phyloP scores from a whole-genome alignment of 139 green algal genomes.

The Gonium pectorale region DNA sequence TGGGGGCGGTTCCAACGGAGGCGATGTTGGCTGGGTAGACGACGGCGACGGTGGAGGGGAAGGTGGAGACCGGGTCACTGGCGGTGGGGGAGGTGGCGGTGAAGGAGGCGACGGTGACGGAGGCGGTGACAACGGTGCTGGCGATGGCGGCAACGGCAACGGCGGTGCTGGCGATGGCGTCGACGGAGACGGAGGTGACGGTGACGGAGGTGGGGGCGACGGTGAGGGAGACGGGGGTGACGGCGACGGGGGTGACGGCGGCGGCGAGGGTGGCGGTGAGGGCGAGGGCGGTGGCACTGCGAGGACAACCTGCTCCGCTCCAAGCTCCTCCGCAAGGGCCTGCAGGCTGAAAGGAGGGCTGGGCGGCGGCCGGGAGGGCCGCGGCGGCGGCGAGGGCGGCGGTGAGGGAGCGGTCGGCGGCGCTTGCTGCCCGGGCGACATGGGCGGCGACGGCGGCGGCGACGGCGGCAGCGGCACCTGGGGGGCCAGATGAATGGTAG shows the following conservation, averaged over 20 bases:
- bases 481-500: too few species aligned
- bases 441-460: slow-evolving; percentile 12
- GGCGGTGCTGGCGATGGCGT: too few species aligned
- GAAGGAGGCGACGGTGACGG: not conserved
- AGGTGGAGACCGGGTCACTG: not conserved
- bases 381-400: not conserved
- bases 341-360: not conserved
- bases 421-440: not conserved
- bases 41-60: not conserved
- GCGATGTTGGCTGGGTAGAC: not conserved
- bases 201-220: not conserved
- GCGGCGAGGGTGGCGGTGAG: not conserved
- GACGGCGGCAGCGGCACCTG: slow-evolving; percentile 20
- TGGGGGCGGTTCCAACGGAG: not conserved
- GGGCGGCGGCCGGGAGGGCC: not conserved
- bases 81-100: not conserved
- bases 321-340: not conserved
- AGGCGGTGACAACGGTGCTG: not conserved
- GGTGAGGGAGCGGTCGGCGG: not conserved
- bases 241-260: not conserved
- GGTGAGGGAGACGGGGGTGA: not conserved
- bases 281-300: not conserved
- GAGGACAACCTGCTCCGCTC: not conserved
- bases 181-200: not conserved
- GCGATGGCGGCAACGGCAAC: not conserved